Conservation (phyloP, 2,329 filamentous ascomycete genomes). For the Aspergillus felis region DNA sequence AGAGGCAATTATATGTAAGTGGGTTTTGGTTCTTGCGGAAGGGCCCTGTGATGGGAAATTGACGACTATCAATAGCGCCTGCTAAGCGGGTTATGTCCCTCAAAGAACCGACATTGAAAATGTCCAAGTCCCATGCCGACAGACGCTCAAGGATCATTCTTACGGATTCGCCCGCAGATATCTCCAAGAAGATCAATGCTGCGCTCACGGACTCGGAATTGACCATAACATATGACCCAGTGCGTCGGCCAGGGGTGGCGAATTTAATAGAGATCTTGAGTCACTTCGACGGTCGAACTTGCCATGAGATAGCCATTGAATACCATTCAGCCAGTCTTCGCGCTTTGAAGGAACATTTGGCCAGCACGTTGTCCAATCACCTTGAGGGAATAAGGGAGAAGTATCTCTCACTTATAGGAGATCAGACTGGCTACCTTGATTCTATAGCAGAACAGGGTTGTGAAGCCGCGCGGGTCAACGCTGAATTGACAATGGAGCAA, state of each 20-base stretch:
- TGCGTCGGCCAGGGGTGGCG: slow-evolving; percentile 70
- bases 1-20: slow-evolving; percentile 65
- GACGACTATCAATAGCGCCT: slow-evolving; percentile 51
- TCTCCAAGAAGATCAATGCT: slow-evolving; percentile 64
- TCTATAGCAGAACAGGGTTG: slow-evolving; percentile 29
- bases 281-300: slow-evolving; percentile 54
- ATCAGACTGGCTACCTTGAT: slow-evolving; percentile 26
- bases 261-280: slow-evolving; percentile 82
- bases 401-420: slow-evolving; percentile 27
- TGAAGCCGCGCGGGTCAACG: slow-evolving; percentile 27
- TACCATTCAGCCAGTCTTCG: slow-evolving; percentile 47
- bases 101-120: slow-evolving; percentile 71
- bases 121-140: slow-evolving; percentile 84
- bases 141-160: slow-evolving; percentile 75
- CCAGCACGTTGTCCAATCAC: slow-evolving; percentile 38
- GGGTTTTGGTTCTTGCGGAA: neutral
- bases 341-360: slow-evolving; percentile 62
- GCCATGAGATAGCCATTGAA: slow-evolving; percentile 46
- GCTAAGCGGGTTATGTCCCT: slow-evolving; percentile 88
- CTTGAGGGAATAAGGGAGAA: slow-evolving; percentile 33
- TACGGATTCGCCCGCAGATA: slow-evolving; percentile 63
- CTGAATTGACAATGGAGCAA: slow-evolving; percentile 28
- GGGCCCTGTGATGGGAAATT: neutral
- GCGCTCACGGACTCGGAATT: slow-evolving; percentile 72
- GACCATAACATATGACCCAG: slow-evolving; percentile 69